Percentiles rank a stretch among this genome's conserved stretches.
phyloP scores from a whole-genome alignment of 306 rosid genomes.

The Cyclanthera cordifolia region DNA sequence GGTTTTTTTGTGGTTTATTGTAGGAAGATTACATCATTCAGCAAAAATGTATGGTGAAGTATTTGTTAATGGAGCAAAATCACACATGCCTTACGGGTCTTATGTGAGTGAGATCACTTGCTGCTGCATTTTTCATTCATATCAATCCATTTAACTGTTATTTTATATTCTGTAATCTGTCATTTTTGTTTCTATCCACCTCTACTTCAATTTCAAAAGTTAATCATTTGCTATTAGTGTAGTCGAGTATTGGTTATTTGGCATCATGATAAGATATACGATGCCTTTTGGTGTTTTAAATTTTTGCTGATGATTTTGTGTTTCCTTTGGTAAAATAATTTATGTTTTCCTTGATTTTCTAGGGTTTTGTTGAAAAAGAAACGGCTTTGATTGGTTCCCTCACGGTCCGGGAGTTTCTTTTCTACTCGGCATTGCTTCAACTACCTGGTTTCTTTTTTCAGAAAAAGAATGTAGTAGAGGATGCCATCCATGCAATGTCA shows the following conservation, averaged over 20 bases:
- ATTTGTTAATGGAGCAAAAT: conserved; percentile 68
- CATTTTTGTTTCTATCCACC: neutral
- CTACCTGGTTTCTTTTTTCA: conserved; percentile 95
- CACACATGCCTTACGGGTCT: conserved; percentile 69
- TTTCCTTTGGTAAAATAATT: neutral
- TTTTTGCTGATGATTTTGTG: neutral
- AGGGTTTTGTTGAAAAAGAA: conserved; percentile 95
- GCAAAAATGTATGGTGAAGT: conserved; percentile 85
- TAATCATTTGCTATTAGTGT: neutral
- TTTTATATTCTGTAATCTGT: neutral
- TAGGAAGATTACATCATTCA: conserved; percentile 80
- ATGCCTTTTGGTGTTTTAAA: neutral
- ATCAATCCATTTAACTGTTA: neutral
- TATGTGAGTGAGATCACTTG: conserved; percentile 49
- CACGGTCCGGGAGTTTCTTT: conserved; percentile 86
- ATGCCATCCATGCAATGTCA: conserved; percentile 92
- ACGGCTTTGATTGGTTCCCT: conserved; percentile 85
- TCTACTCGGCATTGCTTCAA: conserved; percentile 85
- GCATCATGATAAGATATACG: neutral
- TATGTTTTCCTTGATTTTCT: conserved; percentile 10
- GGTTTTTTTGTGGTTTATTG: conserved; percentile 14
- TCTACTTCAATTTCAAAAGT: neutral
- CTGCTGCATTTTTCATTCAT: conserved; percentile 7
- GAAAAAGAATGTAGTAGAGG: conserved; percentile 87
- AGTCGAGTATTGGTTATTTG: neutral